Evolutionary conservation across 768 basidiomycete genomes (phyloP), one percentile per base, ranked within the genome.

Genomic region (Hemileccinum impolitum): DNA sequence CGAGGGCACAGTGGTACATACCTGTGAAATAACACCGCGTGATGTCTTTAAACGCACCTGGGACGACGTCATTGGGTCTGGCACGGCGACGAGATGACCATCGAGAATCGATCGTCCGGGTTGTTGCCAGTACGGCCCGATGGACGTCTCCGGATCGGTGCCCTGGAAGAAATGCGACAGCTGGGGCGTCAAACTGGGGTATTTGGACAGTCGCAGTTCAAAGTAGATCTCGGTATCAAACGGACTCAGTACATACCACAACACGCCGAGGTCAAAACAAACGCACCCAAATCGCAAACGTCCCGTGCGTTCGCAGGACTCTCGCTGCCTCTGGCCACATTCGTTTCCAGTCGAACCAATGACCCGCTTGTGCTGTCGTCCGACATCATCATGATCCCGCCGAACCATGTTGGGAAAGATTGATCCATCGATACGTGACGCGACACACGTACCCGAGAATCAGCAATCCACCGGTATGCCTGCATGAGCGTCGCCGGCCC

Each of bases 401-500:
- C n/a, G n/a, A n/a, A n/a, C n/a, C n/a, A n/a, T n/a, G n/a, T n/a
- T n/a, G n/a, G n/a, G n/a, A n/a, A n/a, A n/a, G n/a, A n/a, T n/a
- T n/a, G 23, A 23, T 23, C 23, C 3, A 23, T 23, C 23, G 23
- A 23, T 23, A n/a, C n/a, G n/a, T n/a, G n/a, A n/a, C n/a, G n/a
- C n/a, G n/a, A n/a, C n/a, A 37, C 6, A 75, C 85, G 48, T 56
- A 91, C 91, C 59, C 95, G 77, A 40, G 92, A 95, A 66, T 98
- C 95, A 1, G 94, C 94, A 64, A 99, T 95, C 95, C 95, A 98
- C 57, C 94, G 77, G 72, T 97, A 96, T 0, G 93, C 92, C 60
- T 93, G 90, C 92, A 97, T 93, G 60, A 97, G 74, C 0, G 94
- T 94, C 1, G 95, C 95, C 6, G 95, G 95, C 31, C 95, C 94